Evolutionary conservation across 768 basidiomycete genomes (phyloP).

Genomic region (Boletus vermiculosoides): DNA sequence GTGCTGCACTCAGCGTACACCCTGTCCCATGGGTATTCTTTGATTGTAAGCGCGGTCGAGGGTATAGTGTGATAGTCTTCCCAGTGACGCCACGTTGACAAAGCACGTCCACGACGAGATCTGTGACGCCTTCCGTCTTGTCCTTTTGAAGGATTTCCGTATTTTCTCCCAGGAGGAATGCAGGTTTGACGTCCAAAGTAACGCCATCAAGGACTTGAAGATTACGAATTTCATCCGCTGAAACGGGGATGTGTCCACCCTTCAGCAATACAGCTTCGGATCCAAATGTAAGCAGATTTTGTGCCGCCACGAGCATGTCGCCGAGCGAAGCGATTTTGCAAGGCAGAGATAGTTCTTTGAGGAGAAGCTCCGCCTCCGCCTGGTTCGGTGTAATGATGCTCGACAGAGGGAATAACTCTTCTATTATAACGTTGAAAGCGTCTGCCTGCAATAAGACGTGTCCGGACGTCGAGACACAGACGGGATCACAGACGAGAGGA

Average conservation of each 20-base stretch:
- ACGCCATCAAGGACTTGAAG: conserved; percentile 30
- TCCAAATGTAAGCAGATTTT: conserved; percentile 47
- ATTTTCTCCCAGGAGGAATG: conserved; percentile 50
- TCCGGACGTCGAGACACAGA: conserved; percentile 89
- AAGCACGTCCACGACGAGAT: conserved; percentile 66
- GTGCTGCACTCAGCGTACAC: conserved; percentile 84
- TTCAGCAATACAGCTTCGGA: conserved; percentile 70
- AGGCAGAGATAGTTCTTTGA: conserved; percentile 37
- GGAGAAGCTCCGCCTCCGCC: conserved; percentile 71
- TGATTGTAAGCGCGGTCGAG: conserved; percentile 61
- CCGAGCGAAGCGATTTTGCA: conserved; percentile 43
- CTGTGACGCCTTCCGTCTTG: conserved; percentile 8
- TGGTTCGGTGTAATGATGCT: conserved; percentile 83
- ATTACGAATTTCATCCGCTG: conserved; percentile 43
- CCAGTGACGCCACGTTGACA: conserved; percentile 33
- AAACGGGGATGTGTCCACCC: conserved; percentile 71
- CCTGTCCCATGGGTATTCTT: conserved; percentile 89
- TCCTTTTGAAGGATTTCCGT: conserved; percentile 56
- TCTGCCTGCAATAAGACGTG: conserved; percentile 69
- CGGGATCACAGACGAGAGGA: conserved; percentile 73
- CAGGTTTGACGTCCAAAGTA: conserved; percentile 39
- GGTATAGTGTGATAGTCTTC: conserved; percentile 47
- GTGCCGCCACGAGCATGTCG: conserved; percentile 61
- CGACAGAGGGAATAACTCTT: conserved; percentile 68
- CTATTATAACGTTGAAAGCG: conserved; percentile 59